A percentile compares a stretch with the other conserved stretches of the same genome.
phyloP scores from a whole-genome alignment of 148 eudicot species.

The Polygonum aviculare region DNA sequence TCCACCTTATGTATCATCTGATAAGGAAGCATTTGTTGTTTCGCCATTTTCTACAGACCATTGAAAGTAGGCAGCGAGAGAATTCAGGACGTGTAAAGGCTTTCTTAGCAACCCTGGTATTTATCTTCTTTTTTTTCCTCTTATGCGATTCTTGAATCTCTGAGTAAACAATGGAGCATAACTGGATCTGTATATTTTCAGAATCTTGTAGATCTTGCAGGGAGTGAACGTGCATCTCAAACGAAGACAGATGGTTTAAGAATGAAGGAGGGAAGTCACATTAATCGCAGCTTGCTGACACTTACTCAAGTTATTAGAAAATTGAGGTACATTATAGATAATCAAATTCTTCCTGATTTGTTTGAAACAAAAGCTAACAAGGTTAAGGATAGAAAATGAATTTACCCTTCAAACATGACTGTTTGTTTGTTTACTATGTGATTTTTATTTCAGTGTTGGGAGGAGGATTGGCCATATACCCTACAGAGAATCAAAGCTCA shows the following conservation, averaged over 20 bases:
- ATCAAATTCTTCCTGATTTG: background rate
- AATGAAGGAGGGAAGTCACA: slow-evolving; percentile 94
- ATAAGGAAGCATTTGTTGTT: background rate
- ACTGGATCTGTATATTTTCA: slow-evolving; percentile 21
- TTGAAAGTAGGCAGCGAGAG: slow-evolving; percentile 69
- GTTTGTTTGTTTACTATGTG: background rate
- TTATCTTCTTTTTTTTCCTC: slow-evolving; percentile 15
- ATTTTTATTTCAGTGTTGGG: slow-evolving; percentile 50
- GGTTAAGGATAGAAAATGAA: background rate
- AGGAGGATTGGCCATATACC: slow-evolving; percentile 81
- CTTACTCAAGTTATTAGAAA: slow-evolving; percentile 89
- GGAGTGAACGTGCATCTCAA: slow-evolving; percentile 92
- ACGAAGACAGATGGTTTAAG: slow-evolving; percentile 74
- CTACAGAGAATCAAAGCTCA: slow-evolving; percentile 93
- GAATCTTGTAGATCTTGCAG: slow-evolving; percentile 99
- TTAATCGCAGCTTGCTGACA: slow-evolving; percentile 86
- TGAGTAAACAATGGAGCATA: background rate
- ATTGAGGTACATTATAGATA: slow-evolving; percentile 41
- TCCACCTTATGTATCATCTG: background rate
- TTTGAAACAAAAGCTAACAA: background rate
- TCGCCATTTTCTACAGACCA: slow-evolving; percentile 28
- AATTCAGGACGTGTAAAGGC: slow-evolving; percentile 70
- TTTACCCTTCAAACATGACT: background rate
- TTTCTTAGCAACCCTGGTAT: slow-evolving; percentile 83
- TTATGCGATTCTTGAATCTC: background rate